These are phyloP conservation scores for Phytophthora europaea DNA, from an alignment of 352 stramenopile genomes.

Conservation along the genomic window DNA sequence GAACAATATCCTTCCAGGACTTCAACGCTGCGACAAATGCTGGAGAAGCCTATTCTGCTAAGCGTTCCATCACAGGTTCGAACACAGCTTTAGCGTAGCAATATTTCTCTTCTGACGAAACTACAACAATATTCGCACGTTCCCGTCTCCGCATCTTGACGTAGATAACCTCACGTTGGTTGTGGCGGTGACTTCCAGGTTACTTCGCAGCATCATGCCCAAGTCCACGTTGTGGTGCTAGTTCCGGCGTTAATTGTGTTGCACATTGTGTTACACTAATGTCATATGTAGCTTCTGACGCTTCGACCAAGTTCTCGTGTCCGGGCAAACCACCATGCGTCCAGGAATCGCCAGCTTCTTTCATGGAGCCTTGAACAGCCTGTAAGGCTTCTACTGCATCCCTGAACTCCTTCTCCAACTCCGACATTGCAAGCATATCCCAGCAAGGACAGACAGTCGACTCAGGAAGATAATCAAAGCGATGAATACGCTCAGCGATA, in stretches of 20 bases:
- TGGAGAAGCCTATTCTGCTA: neutral
- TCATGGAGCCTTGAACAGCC: neutral
- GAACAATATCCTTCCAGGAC: conserved; percentile 7
- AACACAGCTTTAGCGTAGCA: conserved; percentile 5
- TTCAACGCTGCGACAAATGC: conserved; percentile 1
- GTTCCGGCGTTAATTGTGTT: neutral
- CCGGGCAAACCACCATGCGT: neutral
- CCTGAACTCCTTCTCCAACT: neutral
- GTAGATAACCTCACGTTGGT: conserved; percentile 3
- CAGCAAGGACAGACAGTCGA: neutral
- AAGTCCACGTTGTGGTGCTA: neutral
- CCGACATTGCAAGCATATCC: neutral
- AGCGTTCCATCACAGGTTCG: conserved; percentile 1
- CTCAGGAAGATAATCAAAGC: neutral
- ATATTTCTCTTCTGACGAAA: conserved; percentile 11
- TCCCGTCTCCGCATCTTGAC: conserved; percentile 5
- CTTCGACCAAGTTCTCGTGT: neutral
- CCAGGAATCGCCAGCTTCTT: neutral
- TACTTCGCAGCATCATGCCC: neutral
- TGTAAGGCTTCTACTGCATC: neutral
- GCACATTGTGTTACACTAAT: neutral
- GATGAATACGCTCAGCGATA: neutral
- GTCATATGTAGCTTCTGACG: neutral
- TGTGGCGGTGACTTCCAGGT: neutral
- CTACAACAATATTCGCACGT: neutral